Conservation (phyloP, 2,329 filamentous ascomycete genomes). For the Phialocephala subalpina region DNA sequence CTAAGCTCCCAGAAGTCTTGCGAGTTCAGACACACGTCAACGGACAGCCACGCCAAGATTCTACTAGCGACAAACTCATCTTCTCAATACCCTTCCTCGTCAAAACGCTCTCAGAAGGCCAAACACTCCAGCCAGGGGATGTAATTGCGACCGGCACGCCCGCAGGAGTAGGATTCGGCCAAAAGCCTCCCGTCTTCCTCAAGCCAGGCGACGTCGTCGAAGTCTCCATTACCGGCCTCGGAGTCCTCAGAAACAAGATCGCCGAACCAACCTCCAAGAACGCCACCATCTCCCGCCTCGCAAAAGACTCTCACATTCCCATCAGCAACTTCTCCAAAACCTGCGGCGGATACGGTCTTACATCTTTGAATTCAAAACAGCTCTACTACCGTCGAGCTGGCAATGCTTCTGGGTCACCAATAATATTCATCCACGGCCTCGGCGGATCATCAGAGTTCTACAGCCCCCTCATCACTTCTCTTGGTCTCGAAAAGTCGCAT, state of each 20-base stretch:
- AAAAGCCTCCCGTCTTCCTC: conserved; percentile 50
- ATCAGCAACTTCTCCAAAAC: conserved; percentile 44
- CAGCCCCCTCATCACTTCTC: conserved; percentile 51
- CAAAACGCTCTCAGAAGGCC: conserved; percentile 54
- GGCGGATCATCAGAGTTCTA: conserved; percentile 56
- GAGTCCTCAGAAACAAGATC: conserved; percentile 50
- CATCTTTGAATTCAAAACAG: conserved; percentile 49
- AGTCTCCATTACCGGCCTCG: conserved; percentile 51
- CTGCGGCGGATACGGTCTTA: conserved; percentile 45
- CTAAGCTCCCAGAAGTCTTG: conserved; percentile 52
- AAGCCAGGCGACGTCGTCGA: conserved; percentile 51
- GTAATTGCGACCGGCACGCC: conserved; percentile 59
- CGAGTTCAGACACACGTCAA: conserved; percentile 54
- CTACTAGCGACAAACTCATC: conserved; percentile 57
- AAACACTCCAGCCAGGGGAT: conserved; percentile 59
- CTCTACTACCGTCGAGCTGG: conserved; percentile 47
- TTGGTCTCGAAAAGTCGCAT: conserved; percentile 44
- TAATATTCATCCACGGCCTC: conserved; percentile 63
- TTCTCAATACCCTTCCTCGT: conserved; percentile 57
- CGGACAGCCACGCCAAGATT: conserved; percentile 57
- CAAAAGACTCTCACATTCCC: conserved; percentile 39
- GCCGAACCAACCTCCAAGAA: conserved; percentile 36
- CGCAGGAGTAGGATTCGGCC: conserved; percentile 57
- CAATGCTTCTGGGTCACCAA: conserved; percentile 39
- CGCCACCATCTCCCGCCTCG: conserved; percentile 37